These are phyloP conservation scores for Salinomyces thailandicus DNA, from an alignment of 2,329 filamentous ascomycete species.

Conservation along the genomic window DNA sequence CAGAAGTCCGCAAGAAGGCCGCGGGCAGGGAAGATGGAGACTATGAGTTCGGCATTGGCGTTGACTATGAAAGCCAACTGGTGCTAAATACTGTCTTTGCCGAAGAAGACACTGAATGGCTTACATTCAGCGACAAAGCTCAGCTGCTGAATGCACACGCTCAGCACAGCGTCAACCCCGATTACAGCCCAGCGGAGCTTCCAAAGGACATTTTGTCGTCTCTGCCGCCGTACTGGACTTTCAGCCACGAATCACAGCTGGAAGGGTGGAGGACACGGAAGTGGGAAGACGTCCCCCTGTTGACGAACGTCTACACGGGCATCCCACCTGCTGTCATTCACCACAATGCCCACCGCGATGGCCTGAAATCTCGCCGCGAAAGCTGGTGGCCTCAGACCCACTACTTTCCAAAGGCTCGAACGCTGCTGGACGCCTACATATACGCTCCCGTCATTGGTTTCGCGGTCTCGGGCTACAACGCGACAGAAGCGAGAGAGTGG, in stretches of 20 bases:
- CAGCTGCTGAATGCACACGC: constrained; percentile 10
- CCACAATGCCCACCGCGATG: constrained; percentile 15
- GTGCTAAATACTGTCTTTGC: constrained; percentile 18
- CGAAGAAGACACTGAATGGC: constrained; percentile 19
- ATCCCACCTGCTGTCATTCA: constrained; percentile 18
- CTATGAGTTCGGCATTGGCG: constrained; percentile 22
- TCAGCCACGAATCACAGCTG: constrained; percentile 9
- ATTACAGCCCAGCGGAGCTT: constrained; percentile 9
- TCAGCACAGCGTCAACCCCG: constrained; percentile 6
- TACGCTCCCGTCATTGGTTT: constrained; percentile 12
- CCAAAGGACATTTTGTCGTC: constrained; percentile 14
- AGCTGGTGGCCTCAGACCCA: constrained; percentile 17
- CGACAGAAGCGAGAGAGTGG: constrained; percentile 26
- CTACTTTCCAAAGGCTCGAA: constrained; percentile 12
- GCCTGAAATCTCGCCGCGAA: constrained; percentile 11
- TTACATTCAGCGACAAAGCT: constrained; percentile 11
- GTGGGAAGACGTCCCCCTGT: constrained; percentile 16
- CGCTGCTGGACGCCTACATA: constrained; percentile 12
- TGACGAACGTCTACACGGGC: constrained; percentile 18
- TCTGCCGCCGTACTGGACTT: constrained; percentile 15
- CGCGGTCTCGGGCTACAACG: constrained; percentile 30
- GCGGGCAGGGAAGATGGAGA: constrained; percentile 33
- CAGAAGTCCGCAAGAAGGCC: constrained; percentile 16
- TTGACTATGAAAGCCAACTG: constrained; percentile 20
- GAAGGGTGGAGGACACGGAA: constrained; percentile 9